A percentile compares a stretch with the other conserved stretches of the same genome.
Conservation (phyloP, 2,329 filamentous ascomycete genomes). For the Orbilia blumenaviensis region DNA sequence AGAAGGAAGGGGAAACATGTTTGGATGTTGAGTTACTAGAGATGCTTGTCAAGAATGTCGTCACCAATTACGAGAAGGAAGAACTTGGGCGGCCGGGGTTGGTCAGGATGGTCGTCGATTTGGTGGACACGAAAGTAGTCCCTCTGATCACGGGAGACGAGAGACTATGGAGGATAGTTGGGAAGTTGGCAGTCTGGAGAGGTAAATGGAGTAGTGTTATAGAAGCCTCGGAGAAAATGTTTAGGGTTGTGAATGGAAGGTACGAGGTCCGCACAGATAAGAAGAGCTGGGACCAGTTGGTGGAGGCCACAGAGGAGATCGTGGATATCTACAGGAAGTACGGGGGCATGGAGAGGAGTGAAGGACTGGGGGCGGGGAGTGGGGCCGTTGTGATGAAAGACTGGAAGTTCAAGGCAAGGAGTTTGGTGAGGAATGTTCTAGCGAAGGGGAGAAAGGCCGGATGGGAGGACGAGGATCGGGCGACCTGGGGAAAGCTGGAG, state of each 20-base stretch:
- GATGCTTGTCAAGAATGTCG: conserved; percentile 76
- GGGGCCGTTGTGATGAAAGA: conserved; percentile 74
- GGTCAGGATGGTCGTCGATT: conserved; percentile 71
- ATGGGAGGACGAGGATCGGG: conserved; percentile 71
- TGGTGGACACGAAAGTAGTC: conserved; percentile 78
- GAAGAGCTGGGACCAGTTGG: conserved; percentile 75
- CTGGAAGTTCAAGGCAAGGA: conserved; percentile 90
- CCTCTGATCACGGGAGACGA: conserved; percentile 84
- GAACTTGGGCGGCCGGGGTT: conserved; percentile 62
- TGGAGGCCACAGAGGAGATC: conserved; percentile 80
- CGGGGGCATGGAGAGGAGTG: conserved; percentile 69
- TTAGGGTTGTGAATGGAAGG: conserved; percentile 74
- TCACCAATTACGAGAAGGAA: conserved; percentile 64
- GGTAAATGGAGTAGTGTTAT: conserved; percentile 76
- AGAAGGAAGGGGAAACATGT: conserved; percentile 75
- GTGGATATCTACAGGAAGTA: conserved; percentile 85
- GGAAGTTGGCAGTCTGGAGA: conserved; percentile 77
- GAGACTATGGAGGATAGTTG: conserved; percentile 78
- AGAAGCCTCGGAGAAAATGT: conserved; percentile 86
- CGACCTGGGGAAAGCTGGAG: conserved; percentile 20
- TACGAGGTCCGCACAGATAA: conserved; percentile 68
- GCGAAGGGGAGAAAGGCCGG: conserved; percentile 81
- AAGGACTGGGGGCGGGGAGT: conserved; percentile 64
- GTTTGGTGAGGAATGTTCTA: conserved; percentile 82
- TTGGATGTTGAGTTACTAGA: conserved; percentile 78